phyloP scores from a whole-genome alignment of 73 alveolate genomes.

The Blepharisma stoltei region DNA sequence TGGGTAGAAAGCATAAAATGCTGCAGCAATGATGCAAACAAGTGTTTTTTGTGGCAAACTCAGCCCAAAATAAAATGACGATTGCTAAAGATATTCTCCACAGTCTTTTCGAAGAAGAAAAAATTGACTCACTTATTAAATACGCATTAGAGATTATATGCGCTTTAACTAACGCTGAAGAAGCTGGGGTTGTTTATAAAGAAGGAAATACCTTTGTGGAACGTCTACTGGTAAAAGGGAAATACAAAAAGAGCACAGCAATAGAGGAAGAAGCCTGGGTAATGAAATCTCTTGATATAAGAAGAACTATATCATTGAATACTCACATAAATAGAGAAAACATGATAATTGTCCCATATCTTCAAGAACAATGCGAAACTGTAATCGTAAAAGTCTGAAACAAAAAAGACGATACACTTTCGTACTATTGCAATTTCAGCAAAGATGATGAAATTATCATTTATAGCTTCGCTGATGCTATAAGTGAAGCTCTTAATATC shows the following conservation, averaged over 20 bases:
- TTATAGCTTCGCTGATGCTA: neutral
- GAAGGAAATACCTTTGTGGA: neutral
- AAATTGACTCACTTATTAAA: neutral
- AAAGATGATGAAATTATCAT: neutral
- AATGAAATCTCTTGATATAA: neutral
- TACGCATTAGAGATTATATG: neutral
- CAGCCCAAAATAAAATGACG: neutral
- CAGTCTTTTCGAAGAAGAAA: neutral
- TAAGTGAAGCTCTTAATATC: neutral
- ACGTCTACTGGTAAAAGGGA: neutral
- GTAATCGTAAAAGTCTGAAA: neutral
- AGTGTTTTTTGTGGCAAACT: slow-evolving; percentile 6
- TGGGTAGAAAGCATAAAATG: slow-evolving; percentile 5
- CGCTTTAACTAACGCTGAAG: neutral
- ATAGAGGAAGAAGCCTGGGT: neutral
- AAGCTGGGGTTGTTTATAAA: neutral
- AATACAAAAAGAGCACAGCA: neutral
- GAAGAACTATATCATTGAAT: neutral
- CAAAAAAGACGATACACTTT: neutral
- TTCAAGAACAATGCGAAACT: neutral
- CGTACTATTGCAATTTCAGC: neutral
- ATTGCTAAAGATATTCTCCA: neutral
- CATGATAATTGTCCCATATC: neutral
- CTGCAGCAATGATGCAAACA: slow-evolving; percentile 5
- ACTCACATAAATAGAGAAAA: neutral